These are phyloP conservation scores for Pythium utonaiense DNA, from an alignment of 352 stramenopile species.

Conservation along the genomic window DNA sequence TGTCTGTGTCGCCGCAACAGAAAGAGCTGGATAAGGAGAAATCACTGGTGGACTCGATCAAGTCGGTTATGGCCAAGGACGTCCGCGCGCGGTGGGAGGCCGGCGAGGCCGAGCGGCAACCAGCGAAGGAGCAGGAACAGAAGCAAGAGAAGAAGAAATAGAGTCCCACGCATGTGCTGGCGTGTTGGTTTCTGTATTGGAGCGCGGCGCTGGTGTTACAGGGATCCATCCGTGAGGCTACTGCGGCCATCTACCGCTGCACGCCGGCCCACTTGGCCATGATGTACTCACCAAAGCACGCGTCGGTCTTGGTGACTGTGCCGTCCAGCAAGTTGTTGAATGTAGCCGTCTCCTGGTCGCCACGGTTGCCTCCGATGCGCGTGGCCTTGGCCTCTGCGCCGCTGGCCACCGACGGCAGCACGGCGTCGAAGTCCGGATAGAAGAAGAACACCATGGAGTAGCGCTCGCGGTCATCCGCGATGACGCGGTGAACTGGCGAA, in stretches of 20 bases:
- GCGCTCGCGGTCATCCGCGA: constrained; percentile 65
- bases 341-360: constrained; percentile 18
- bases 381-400: constrained; percentile 4
- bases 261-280: constrained; percentile 78
- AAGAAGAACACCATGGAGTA: constrained; percentile 87
- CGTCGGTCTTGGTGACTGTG: constrained; percentile 48
- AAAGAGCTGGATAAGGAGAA: constrained; percentile 64
- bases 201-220: background rate
- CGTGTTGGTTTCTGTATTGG: background rate
- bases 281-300: constrained; percentile 79
- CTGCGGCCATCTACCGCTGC: constrained; percentile 32
- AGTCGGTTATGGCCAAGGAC: constrained; percentile 61
- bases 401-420: constrained; percentile 40
- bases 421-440: constrained; percentile 76
- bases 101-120: constrained; percentile 26
- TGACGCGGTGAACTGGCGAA: constrained; percentile 72
- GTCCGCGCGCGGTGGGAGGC: constrained; percentile 50
- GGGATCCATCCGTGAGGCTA: background rate
- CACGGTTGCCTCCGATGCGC: constrained; percentile 44
- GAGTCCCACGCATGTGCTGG: background rate
- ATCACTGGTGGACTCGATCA: constrained; percentile 53
- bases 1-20: constrained; percentile 24
- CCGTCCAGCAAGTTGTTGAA: constrained; percentile 80
- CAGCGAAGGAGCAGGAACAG: background rate
- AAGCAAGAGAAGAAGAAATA: background rate